Percentiles rank a stretch among this genome's conserved stretches.
These are phyloP conservation scores for Teratosphaeria nubilosa DNA, from an alignment of 2,329 filamentous ascomycete species.

Conservation along the genomic window DNA sequence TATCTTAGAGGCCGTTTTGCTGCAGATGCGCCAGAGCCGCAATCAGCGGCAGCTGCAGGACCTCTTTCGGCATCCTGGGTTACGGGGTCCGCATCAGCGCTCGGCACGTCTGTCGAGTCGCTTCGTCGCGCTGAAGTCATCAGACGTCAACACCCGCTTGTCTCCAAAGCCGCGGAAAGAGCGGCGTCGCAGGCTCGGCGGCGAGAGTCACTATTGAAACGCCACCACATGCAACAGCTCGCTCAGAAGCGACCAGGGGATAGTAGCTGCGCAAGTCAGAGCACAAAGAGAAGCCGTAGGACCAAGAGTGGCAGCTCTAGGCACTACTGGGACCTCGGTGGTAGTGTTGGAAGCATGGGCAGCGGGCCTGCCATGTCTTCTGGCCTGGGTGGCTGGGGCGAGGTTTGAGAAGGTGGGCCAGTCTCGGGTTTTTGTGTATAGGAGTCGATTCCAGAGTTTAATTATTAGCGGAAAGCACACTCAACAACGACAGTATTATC, in stretches of 20 bases:
- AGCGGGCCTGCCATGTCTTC: constrained; percentile 22
- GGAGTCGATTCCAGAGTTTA: background rate
- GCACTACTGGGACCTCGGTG: constrained; percentile 87
- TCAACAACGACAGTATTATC: background rate
- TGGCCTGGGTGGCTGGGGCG: constrained; percentile 63
- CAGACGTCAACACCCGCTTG: constrained; percentile 78
- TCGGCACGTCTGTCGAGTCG: constrained; percentile 43
- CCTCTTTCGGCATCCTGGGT: constrained; percentile 26
- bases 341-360: constrained; percentile 64
- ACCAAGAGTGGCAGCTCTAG: constrained; percentile 57
- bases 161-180: constrained; percentile 45
- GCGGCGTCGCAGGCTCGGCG: constrained; percentile 22
- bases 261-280: constrained; percentile 47
- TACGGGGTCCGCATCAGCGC: constrained; percentile 26
- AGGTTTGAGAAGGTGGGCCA: constrained; percentile 40
- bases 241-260: constrained; percentile 29
- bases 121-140: constrained; percentile 74
- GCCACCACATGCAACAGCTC: constrained; percentile 32
- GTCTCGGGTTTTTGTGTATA: background rate
- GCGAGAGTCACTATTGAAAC: constrained; percentile 10
- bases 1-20: constrained; percentile 72
- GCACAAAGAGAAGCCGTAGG: constrained; percentile 55
- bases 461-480: background rate
- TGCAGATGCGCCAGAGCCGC: background rate
- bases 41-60: constrained; percentile 5